phyloP scores from a whole-genome alignment of 768 basidiomycete genomes.

The Russula foetens region DNA sequence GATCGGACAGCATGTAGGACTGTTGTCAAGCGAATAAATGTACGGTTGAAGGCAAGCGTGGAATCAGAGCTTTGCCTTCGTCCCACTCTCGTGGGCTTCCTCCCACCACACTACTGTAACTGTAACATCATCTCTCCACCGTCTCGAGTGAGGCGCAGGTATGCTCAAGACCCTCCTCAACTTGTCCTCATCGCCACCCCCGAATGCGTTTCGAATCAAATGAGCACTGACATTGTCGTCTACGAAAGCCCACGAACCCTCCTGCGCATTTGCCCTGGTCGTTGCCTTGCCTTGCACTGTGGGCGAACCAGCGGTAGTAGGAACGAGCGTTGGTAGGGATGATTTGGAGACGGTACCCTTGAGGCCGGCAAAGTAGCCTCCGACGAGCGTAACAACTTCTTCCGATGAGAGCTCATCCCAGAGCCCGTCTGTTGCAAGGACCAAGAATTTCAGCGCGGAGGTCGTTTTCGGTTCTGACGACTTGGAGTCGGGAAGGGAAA shows the following conservation, averaged over 20 bases:
- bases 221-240: slow-evolving; percentile 77
- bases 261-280: slow-evolving; percentile 25
- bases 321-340: slow-evolving; percentile 45
- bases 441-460: slow-evolving; percentile 57
- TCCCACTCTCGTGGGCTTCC: slow-evolving; percentile 42
- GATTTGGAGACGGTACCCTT: slow-evolving; percentile 57
- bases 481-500: slow-evolving; percentile 41
- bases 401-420: slow-evolving; percentile 57
- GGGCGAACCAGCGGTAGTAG: slow-evolving; percentile 42
- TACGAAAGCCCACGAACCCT: slow-evolving; percentile 66
- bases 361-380: slow-evolving; percentile 67
- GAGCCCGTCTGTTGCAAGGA: slow-evolving; percentile 79
- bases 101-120: slow-evolving; percentile 86
- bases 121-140: slow-evolving; percentile 78
- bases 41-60: slow-evolving; percentile 10
- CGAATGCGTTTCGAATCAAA: slow-evolving; percentile 86
- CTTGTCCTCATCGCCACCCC: slow-evolving; percentile 58
- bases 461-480: slow-evolving; percentile 25
- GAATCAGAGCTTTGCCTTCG: slow-evolving; percentile 46
- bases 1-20: slow-evolving; percentile 6
- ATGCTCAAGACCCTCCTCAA: slow-evolving; percentile 68
- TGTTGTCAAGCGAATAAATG: slow-evolving; percentile 8
- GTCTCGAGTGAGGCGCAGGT: slow-evolving; percentile 68
- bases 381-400: slow-evolving; percentile 82
- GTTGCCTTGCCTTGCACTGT: slow-evolving; percentile 61